phyloP scores from a whole-genome alignment of 805 yeast genomes.

The Candida sphagnicola region DNA sequence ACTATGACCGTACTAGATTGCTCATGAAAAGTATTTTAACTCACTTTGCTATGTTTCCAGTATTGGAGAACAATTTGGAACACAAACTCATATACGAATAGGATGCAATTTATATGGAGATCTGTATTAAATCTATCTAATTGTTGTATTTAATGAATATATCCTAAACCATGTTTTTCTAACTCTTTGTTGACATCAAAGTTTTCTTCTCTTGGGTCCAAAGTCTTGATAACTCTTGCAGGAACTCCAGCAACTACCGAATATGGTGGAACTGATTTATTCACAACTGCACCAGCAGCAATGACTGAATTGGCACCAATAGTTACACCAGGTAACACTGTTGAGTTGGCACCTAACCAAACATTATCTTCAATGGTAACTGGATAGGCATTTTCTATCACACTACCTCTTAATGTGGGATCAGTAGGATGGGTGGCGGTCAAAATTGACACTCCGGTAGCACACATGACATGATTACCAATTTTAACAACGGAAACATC shows the following conservation, averaged over 20 bases:
- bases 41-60: too few species aligned
- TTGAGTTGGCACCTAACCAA: slow-evolving; percentile 11
- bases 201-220: slow-evolving; percentile 9
- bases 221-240: slow-evolving; percentile 38
- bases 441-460: slow-evolving; percentile 10
- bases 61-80: too few species aligned
- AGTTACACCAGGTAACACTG: slow-evolving; percentile 12
- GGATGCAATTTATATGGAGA: too few species aligned
- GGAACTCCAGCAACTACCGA: slow-evolving; percentile 60
- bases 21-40: too few species aligned
- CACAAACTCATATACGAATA: too few species aligned
- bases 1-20: too few species aligned
- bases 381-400: slow-evolving; percentile 10
- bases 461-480: slow-evolving; percentile 12
- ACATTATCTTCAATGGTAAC: slow-evolving; percentile 11
- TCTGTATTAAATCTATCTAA: too few species aligned
- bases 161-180: slow-evolving; percentile 8
- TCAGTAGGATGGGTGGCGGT: slow-evolving; percentile 11
- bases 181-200: slow-evolving; percentile 7
- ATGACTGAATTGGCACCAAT: slow-evolving; percentile 41
- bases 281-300: slow-evolving; percentile 66
- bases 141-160: slow-evolving; percentile 5
- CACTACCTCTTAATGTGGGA: slow-evolving; percentile 9
- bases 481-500: slow-evolving; percentile 11
- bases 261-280: slow-evolving; percentile 48